Conservation (phyloP, 257 asterid genomes). For the Primulina tabacum region DNA sequence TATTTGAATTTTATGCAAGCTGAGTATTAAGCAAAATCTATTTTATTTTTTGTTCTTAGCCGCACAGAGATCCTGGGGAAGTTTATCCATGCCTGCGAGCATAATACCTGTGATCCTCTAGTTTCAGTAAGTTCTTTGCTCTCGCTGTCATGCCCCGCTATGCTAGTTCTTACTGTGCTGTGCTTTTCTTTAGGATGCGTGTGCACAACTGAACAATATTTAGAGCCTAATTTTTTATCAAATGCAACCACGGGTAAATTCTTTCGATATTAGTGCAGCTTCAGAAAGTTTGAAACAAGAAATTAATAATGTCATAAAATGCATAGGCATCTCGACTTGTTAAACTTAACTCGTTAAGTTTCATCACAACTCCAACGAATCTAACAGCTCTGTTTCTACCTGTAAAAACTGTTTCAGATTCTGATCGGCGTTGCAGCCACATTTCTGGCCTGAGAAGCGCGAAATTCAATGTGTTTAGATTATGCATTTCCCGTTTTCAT, state of each 20-base stretch:
- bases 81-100: constrained; percentile 64
- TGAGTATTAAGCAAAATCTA: constrained; percentile 14
- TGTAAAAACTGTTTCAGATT: background rate
- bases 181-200: too few species aligned
- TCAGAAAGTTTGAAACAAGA: too few species aligned
- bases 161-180: too few species aligned
- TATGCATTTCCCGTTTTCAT: background rate
- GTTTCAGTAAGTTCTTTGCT: constrained; percentile 58
- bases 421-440: background rate
- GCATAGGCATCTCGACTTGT: too few species aligned
- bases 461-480: background rate
- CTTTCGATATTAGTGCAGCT: too few species aligned
- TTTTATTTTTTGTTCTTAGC: constrained; percentile 28
- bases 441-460: background rate
- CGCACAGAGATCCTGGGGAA: constrained; percentile 65
- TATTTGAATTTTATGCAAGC: constrained; percentile 21
- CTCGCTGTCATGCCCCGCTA: background rate
- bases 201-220: too few species aligned
- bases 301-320: too few species aligned
- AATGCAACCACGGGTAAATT: too few species aligned
- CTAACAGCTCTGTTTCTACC: background rate
- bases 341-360: too few species aligned
- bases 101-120: constrained; percentile 53
- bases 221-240: too few species aligned
- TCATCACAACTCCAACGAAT: background rate